A percentile compares a stretch with the other conserved stretches of the same genome.
Conservation (phyloP, 139 green algal genomes). For the Gonium pectorale region DNA sequence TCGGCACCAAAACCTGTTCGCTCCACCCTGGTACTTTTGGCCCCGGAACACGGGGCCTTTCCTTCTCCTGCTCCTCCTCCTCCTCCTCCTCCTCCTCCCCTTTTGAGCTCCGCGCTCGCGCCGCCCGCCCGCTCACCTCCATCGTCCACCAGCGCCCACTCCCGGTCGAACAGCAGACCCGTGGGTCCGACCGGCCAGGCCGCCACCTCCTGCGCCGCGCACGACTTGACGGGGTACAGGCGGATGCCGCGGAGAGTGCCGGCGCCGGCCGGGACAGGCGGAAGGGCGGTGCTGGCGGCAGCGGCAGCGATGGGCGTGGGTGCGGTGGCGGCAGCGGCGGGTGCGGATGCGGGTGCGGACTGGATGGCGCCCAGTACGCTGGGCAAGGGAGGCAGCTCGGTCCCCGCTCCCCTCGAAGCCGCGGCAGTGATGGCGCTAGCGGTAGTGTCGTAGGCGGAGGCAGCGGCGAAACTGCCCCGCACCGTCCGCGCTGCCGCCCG, state of each 20-base stretch:
- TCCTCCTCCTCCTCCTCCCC: neutral
- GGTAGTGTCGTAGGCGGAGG: too few species aligned
- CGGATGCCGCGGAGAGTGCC: conserved; percentile 64
- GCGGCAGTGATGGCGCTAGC: too few species aligned
- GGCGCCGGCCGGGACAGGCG: neutral
- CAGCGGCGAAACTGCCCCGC: too few species aligned
- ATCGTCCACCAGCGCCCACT: conserved; percentile 85
- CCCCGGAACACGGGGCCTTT: neutral
- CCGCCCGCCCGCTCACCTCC: neutral
- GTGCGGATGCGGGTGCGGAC: conserved; percentile 4
- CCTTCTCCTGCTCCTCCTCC: neutral
- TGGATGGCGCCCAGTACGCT: too few species aligned
- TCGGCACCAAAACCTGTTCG: too few species aligned
- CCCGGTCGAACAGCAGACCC: conserved; percentile 87
- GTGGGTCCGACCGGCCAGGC: conserved; percentile 73
- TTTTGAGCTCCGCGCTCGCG: too few species aligned
- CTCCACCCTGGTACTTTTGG: too few species aligned
- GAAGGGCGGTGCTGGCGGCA: neutral
- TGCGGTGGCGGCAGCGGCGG: neutral
- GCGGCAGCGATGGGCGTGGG: neutral
- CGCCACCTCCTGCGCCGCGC: conserved; percentile 56
- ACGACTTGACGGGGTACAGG: conserved; percentile 96
- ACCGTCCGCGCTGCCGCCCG: too few species aligned
- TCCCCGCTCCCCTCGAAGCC: too few species aligned
- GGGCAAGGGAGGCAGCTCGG: too few species aligned